Percentiles rank a stretch among this genome's conserved stretches.
These are phyloP conservation scores for Warburgia ugandensis DNA, from an alignment of 164 flowering plant species.

Conservation along the genomic window DNA sequence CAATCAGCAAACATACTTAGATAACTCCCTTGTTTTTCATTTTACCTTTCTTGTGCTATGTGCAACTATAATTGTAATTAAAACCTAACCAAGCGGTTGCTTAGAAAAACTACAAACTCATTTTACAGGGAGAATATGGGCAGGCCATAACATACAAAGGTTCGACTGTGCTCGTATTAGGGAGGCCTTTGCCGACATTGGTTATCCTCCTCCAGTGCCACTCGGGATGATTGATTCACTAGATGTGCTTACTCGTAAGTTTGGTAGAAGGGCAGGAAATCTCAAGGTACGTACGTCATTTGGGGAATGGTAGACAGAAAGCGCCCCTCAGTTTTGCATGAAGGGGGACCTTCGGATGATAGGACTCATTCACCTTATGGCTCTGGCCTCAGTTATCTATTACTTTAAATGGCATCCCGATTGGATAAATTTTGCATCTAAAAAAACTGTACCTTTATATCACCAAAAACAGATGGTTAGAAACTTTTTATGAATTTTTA, in stretches of 20 bases:
- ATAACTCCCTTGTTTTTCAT: too few species aligned
- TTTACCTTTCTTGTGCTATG: too few species aligned
- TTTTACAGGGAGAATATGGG: constrained; percentile 46
- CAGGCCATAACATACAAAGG: constrained; percentile 77
- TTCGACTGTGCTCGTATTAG: constrained; percentile 70
- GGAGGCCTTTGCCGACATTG: constrained; percentile 63
- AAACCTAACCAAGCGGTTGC: too few species aligned
- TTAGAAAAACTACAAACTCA: too few species aligned
- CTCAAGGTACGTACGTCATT: constrained; percentile 57
- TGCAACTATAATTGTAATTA: too few species aligned
- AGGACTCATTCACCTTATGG: neutral
- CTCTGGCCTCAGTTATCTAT: neutral
- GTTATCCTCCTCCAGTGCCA: constrained; percentile 52
- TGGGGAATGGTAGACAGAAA: neutral
- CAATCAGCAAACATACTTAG: too few species aligned
- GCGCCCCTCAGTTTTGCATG: neutral
- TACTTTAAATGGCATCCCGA: neutral
- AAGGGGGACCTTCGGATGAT: neutral
- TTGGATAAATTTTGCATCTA: too few species aligned
- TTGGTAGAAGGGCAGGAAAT: constrained; percentile 84
- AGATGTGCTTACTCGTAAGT: constrained; percentile 48
- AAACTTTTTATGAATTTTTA: too few species aligned
- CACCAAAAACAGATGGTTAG: too few species aligned
- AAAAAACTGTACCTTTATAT: too few species aligned
- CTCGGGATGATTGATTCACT: constrained; percentile 72